Conservation (phyloP, 2,329 filamentous ascomycete species). For the Pseudocercospora pini-densiflorae region DNA sequence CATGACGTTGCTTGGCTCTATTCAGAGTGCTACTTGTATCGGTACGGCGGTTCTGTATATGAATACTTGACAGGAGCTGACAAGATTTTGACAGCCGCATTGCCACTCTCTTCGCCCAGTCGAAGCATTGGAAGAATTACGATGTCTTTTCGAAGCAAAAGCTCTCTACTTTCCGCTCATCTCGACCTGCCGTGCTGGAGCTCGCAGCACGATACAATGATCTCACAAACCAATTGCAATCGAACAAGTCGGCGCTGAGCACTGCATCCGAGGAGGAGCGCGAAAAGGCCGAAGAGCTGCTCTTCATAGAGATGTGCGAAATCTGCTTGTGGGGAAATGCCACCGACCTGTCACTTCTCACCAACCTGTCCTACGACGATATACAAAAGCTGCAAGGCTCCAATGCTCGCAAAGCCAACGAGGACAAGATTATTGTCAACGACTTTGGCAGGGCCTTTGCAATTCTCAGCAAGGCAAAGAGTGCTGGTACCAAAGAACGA, state of each 20-base stretch:
- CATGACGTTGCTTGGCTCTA: constrained; percentile 87
- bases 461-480: constrained; percentile 67
- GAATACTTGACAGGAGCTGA: constrained; percentile 90
- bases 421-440: constrained; percentile 91
- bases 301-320: constrained; percentile 93
- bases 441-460: constrained; percentile 76
- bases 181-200: constrained; percentile 82
- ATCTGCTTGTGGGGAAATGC: constrained; percentile 98
- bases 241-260: constrained; percentile 51
- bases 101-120: constrained; percentile 75
- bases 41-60: constrained; percentile 69
- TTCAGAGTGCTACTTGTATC: constrained; percentile 91
- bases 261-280: constrained; percentile 56
- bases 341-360: constrained; percentile 89
- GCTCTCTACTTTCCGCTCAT: constrained; percentile 88
- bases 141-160: constrained; percentile 91
- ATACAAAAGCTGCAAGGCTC: constrained; percentile 95
- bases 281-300: constrained; percentile 71
- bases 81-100: constrained; percentile 80
- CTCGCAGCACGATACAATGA: constrained; percentile 79
- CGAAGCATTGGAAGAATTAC: constrained; percentile 83
- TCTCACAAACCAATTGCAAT: constrained; percentile 68
- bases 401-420: constrained; percentile 80
- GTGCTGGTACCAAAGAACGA: constrained; percentile 65
- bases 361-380: constrained; percentile 89